Percentiles rank a stretch among this genome's conserved stretches.
These are phyloP conservation scores for Udeniomyces megalosporus DNA, from an alignment of 768 basidiomycete genomes.

Conservation along the genomic window DNA sequence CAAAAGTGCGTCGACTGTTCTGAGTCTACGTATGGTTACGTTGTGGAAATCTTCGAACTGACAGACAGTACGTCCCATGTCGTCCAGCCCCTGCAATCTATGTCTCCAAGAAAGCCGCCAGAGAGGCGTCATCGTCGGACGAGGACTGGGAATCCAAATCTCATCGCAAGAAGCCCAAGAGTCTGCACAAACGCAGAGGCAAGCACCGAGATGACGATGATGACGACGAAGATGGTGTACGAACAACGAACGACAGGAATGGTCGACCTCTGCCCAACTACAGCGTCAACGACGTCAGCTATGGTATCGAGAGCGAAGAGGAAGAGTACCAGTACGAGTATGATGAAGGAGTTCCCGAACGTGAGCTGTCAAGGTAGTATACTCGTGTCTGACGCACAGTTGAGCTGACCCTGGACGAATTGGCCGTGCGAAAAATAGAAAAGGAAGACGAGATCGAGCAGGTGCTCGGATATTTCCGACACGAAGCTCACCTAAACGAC, in stretches of 20 bases:
- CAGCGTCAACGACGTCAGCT: constrained; percentile 19
- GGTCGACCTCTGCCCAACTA: constrained; percentile 19
- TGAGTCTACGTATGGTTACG: background rate
- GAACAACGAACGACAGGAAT: constrained; percentile 11
- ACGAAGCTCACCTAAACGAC: constrained; percentile 54
- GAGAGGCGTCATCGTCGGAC: constrained; percentile 20
- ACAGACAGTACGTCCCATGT: too few species aligned
- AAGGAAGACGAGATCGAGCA: constrained; percentile 63
- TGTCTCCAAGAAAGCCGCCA: constrained; percentile 16
- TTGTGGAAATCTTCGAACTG: too few species aligned
- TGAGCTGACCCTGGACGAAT: too few species aligned
- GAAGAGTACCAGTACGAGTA: constrained; percentile 17
- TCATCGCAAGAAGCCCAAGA: constrained; percentile 19
- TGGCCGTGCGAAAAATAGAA: too few species aligned
- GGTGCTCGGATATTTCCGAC: constrained; percentile 70
- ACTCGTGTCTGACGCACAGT: too few species aligned
- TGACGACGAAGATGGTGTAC: constrained; percentile 12
- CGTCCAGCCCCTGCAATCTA: constrained; percentile 19
- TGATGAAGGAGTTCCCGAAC: too few species aligned
- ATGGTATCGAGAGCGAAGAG: constrained; percentile 18
- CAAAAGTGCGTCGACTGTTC: constrained; percentile 4
- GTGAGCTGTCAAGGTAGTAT: too few species aligned
- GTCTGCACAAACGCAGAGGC: too few species aligned
- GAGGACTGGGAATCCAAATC: constrained; percentile 26
- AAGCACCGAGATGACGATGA: constrained; percentile 6